A percentile compares a stretch with the other conserved stretches of the same genome.
phyloP scores from a whole-genome alignment of 2,329 filamentous ascomycete species.

The Aspergillus tubingensis region DNA sequence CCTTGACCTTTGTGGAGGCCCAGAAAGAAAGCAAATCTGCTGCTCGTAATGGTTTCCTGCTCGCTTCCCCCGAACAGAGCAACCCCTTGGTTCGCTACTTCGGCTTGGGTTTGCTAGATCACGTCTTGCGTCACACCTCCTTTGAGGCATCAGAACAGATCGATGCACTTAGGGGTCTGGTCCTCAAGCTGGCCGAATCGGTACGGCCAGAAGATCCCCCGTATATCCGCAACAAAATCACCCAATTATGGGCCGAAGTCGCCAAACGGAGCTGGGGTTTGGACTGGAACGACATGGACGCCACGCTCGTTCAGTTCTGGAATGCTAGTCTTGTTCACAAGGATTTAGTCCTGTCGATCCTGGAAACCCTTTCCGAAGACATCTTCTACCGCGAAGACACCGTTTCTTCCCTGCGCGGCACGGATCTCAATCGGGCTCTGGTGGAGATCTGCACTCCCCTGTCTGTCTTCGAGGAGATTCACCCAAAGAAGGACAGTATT shows the following conservation, averaged over 20 bases:
- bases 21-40: slow-evolving; percentile 79
- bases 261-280: slow-evolving; percentile 91
- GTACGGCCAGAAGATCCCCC: slow-evolving; percentile 71
- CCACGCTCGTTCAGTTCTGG: slow-evolving; percentile 80
- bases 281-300: slow-evolving; percentile 95
- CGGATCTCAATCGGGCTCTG: slow-evolving; percentile 80
- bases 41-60: slow-evolving; percentile 78
- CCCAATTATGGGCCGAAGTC: slow-evolving; percentile 90
- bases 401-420: slow-evolving; percentile 78
- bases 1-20: slow-evolving; percentile 80
- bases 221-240: slow-evolving; percentile 90
- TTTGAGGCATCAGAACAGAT: slow-evolving; percentile 68
- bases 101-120: slow-evolving; percentile 86
- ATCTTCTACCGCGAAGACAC: slow-evolving; percentile 90
- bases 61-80: slow-evolving; percentile 75
- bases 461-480: slow-evolving; percentile 71
- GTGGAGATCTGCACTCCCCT: slow-evolving; percentile 91
- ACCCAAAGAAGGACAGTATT: slow-evolving; percentile 70
- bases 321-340: slow-evolving; percentile 65
- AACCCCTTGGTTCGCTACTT: slow-evolving; percentile 87
- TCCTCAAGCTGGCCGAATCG: slow-evolving; percentile 74
- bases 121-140: slow-evolving; percentile 85
- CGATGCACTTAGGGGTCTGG: slow-evolving; percentile 69
- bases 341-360: slow-evolving; percentile 81
- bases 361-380: slow-evolving; percentile 92